Percentiles rank a stretch among this genome's conserved stretches.
phyloP scores from a whole-genome alignment of 1,139 yeast species.

The Zygotorulaspora mrakii region DNA sequence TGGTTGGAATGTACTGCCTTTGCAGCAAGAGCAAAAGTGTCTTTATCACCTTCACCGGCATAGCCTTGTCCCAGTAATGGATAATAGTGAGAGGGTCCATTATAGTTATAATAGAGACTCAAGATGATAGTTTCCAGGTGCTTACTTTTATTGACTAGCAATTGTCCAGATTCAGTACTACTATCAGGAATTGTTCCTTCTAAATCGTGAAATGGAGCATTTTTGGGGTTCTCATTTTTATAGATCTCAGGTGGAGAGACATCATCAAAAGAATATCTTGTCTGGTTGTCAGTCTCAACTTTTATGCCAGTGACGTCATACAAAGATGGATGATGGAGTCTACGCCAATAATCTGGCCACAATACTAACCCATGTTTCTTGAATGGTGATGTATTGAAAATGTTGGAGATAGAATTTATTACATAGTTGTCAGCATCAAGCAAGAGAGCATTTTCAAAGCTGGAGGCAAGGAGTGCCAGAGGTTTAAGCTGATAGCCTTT shows the following conservation, averaged over 20 bases:
- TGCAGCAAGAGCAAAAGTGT: slow-evolving; percentile 80
- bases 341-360: slow-evolving; percentile 84
- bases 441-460: slow-evolving; percentile 68
- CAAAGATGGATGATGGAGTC: slow-evolving; percentile 64
- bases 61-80: slow-evolving; percentile 81
- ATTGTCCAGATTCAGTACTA: slow-evolving; percentile 81
- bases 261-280: slow-evolving; percentile 42
- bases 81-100: slow-evolving; percentile 74
- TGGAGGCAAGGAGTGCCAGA: slow-evolving; percentile 68
- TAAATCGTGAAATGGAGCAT: slow-evolving; percentile 62
- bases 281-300: slow-evolving; percentile 41
- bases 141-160: slow-evolving; percentile 60
- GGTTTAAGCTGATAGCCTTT: slow-evolving; percentile 79
- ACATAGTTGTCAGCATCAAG: slow-evolving; percentile 78
- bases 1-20: slow-evolving; percentile 38
- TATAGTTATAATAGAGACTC: slow-evolving; percentile 71
- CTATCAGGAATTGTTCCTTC: slow-evolving; percentile 75
- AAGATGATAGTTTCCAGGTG: slow-evolving; percentile 64
- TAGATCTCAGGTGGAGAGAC: slow-evolving; percentile 36
- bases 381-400: slow-evolving; percentile 55
- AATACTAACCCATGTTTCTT: slow-evolving; percentile 55
- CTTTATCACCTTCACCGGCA: slow-evolving; percentile 90
- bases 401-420: slow-evolving; percentile 49
- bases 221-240: slow-evolving; percentile 32
- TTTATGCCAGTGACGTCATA: slow-evolving; percentile 59